phyloP scores from a whole-genome alignment of 169 alveolate genomes.

The Plasmodium chabaudi region DNA sequence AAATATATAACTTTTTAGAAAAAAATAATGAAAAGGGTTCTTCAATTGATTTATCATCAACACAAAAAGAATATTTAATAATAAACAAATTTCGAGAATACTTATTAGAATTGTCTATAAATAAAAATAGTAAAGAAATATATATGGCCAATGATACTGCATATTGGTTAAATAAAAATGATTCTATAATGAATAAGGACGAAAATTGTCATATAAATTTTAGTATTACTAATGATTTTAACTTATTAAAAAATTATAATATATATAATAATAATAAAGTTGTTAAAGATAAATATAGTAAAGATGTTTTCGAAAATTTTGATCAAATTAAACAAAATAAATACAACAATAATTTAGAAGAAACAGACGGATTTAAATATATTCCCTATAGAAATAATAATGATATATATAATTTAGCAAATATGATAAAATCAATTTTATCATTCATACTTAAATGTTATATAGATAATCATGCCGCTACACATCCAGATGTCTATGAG shows the following conservation, averaged over 20 bases:
- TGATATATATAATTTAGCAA: slow-evolving; percentile 15
- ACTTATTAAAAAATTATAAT: not conserved
- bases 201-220: too few species aligned
- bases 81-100: not conserved
- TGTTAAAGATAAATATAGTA: slow-evolving; percentile 5
- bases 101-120: not conserved
- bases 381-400: not conserved
- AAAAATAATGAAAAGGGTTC: not conserved
- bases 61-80: slow-evolving; percentile 11
- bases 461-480: not conserved
- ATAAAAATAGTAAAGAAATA: slow-evolving; percentile 18
- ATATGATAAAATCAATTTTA: slow-evolving; percentile 12
- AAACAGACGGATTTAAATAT: not conserved
- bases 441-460: not conserved
- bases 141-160: slow-evolving; percentile 8
- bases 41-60: not conserved
- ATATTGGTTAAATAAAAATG: not conserved
- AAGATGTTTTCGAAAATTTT: not conserved
- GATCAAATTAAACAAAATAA: not conserved
- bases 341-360: not conserved
- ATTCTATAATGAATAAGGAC: not conserved
- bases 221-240: too few species aligned
- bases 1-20: slow-evolving; percentile 23
- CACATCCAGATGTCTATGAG: not conserved
- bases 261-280: not conserved